Conservation (phyloP, 2,329 filamentous ascomycete genomes). For the Pseudopithomyces chartarum region DNA sequence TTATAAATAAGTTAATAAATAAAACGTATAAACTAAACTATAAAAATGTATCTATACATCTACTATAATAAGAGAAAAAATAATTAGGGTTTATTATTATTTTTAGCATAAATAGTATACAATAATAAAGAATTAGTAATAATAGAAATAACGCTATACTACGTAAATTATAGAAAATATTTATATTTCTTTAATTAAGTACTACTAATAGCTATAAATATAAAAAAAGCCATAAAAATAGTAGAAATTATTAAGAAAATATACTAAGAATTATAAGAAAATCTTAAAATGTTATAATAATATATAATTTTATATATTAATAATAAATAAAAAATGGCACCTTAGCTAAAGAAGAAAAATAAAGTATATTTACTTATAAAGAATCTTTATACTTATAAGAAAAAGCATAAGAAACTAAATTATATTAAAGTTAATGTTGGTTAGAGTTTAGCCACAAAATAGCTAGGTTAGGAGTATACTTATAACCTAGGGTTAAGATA, state of each 20-base stretch:
- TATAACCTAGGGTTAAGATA: too few species aligned
- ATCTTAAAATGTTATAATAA: slow-evolving; percentile 2
- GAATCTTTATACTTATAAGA: slow-evolving; percentile 2
- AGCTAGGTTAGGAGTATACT: too few species aligned
- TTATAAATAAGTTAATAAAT: slow-evolving; percentile 3
- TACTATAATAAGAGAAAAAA: slow-evolving; percentile 4
- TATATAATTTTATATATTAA: slow-evolving; percentile 5
- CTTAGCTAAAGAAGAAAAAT: slow-evolving; percentile 2
- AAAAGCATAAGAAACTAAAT: not conserved
- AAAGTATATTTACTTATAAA: slow-evolving; percentile 7
- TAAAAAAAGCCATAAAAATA: not conserved
- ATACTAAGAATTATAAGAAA: not conserved
- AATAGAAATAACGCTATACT: not conserved
- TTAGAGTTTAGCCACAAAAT: too few species aligned
- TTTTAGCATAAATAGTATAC: slow-evolving; percentile 6
- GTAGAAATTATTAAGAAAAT: not conserved
- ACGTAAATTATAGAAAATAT: slow-evolving; percentile 2
- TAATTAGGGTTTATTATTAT: slow-evolving; percentile 4
- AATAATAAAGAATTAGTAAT: slow-evolving; percentile 7
- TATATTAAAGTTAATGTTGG: slow-evolving; percentile 7
- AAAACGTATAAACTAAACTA: slow-evolving; percentile 1
- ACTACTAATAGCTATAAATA: not conserved
- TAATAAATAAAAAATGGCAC: slow-evolving; percentile 5
- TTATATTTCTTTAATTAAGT: slow-evolving; percentile 2
- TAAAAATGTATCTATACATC: slow-evolving; percentile 1